These are phyloP conservation scores for Trichomonascus vanleenenianus DNA, from an alignment of 805 yeast species.

Conservation along the genomic window DNA sequence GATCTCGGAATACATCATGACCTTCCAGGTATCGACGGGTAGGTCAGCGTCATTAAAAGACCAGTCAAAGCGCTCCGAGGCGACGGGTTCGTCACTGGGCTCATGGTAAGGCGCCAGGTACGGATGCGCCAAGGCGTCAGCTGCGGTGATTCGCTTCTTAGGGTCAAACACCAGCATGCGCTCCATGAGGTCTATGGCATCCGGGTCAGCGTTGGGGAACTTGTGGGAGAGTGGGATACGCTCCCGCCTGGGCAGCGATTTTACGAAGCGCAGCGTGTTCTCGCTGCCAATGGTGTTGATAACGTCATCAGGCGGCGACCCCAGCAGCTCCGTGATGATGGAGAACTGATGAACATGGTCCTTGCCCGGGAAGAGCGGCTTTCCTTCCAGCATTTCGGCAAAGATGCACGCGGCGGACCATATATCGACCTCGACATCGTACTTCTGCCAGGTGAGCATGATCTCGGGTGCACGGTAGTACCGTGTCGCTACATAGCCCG, in stretches of 20 bases:
- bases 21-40: conserved; percentile 97
- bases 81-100: conserved; percentile 94
- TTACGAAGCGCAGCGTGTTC: conserved; percentile 88
- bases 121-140: conserved; percentile 80
- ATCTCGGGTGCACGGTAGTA: conserved; percentile 97
- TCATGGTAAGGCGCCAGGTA: conserved; percentile 94
- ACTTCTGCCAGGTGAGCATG: conserved; percentile 98
- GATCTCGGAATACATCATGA: conserved; percentile 97
- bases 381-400: conserved; percentile 96
- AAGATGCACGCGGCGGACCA: conserved; percentile 98
- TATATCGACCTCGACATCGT: conserved; percentile 92
- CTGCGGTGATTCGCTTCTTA: conserved; percentile 87
- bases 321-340: conserved; percentile 90
- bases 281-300: conserved; percentile 94
- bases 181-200: conserved; percentile 80
- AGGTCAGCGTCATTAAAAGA: conserved; percentile 95
- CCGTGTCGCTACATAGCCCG: conserved; percentile 93
- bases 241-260: conserved; percentile 85
- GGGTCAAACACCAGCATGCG: conserved; percentile 95
- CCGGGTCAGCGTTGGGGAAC: conserved; percentile 54
- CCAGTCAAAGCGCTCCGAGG: conserved; percentile 94
- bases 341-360: conserved; percentile 98
- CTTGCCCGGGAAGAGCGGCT: conserved; percentile 94
- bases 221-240: conserved; percentile 83
- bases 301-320: conserved; percentile 94